Conservation (phyloP, 768 basidiomycete species). For the Leccinum aurantiacum region DNA sequence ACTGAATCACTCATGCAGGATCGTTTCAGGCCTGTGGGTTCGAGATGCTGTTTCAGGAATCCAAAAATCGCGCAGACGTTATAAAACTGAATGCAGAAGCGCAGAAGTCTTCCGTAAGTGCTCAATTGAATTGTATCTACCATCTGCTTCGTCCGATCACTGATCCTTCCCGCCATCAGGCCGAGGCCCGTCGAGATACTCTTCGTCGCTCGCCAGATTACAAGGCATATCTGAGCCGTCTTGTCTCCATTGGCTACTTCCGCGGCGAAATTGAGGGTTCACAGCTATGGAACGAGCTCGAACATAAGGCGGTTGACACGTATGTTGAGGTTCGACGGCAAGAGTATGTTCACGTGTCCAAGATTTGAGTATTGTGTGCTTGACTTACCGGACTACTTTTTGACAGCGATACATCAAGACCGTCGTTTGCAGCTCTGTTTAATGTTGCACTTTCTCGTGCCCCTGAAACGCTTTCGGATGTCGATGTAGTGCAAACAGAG, state of each 20-base stretch:
- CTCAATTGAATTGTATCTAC: neutral
- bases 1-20: neutral
- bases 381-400: slow-evolving; percentile 9
- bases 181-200: slow-evolving; percentile 64
- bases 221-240: slow-evolving; percentile 63
- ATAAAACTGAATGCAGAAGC: slow-evolving; percentile 38
- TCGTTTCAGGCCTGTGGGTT: slow-evolving; percentile 80
- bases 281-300: slow-evolving; percentile 67
- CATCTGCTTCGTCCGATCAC: neutral
- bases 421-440: slow-evolving; percentile 75
- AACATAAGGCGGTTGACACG: slow-evolving; percentile 63
- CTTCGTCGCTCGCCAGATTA: slow-evolving; percentile 70
- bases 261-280: slow-evolving; percentile 77
- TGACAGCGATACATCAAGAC: slow-evolving; percentile 56
- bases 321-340: slow-evolving; percentile 63
- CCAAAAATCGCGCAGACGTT: slow-evolving; percentile 49
- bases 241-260: slow-evolving; percentile 73
- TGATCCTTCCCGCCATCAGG: slow-evolving; percentile 35
- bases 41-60: slow-evolving; percentile 93
- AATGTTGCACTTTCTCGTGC: slow-evolving; percentile 57
- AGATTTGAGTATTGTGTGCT: neutral
- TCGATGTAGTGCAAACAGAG: slow-evolving; percentile 42
- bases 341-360: slow-evolving; percentile 53
- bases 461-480: slow-evolving; percentile 26
- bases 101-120: slow-evolving; percentile 49